Percentiles rank a stretch among this genome's conserved stretches.
Conservation (phyloP, 352 stramenopile genomes). For the Thalassiosira livingstoniorum region DNA sequence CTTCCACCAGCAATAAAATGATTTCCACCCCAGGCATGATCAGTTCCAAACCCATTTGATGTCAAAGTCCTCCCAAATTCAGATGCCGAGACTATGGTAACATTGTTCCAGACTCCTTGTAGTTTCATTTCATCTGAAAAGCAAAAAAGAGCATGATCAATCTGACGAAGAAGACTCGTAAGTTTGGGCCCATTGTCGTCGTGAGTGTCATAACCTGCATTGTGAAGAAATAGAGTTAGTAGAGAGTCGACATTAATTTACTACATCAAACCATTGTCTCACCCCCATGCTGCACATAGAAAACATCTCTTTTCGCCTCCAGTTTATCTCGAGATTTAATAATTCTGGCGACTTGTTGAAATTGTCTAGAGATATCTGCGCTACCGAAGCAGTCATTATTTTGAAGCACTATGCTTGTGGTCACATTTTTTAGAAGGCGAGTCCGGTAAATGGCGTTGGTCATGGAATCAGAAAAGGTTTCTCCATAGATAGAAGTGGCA, state of each 20-base stretch:
- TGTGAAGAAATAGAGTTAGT: too few species aligned
- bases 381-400: slow-evolving; percentile 51
- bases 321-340: slow-evolving; percentile 60
- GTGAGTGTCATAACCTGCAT: slow-evolving; percentile 82
- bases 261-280: too few species aligned
- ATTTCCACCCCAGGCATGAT: slow-evolving; percentile 59
- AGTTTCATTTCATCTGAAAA: slow-evolving; percentile 70
- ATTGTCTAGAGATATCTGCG: slow-evolving; percentile 50
- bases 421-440: slow-evolving; percentile 27
- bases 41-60: slow-evolving; percentile 67
- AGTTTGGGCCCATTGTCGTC: slow-evolving; percentile 48
- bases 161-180: slow-evolving; percentile 38
- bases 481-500: slow-evolving; percentile 52
- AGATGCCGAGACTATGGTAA: slow-evolving; percentile 58
- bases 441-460: slow-evolving; percentile 51
- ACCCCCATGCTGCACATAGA: slow-evolving; percentile 62
- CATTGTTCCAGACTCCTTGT: slow-evolving; percentile 66
- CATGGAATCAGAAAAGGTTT: slow-evolving; percentile 60
- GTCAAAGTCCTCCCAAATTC: slow-evolving; percentile 75
- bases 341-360: slow-evolving; percentile 69
- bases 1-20: slow-evolving; percentile 71
- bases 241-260: too few species aligned
- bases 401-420: slow-evolving; percentile 17
- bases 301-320: slow-evolving; percentile 59
- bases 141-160: slow-evolving; percentile 62